Evolutionary conservation across 140 eudicot genomes (phyloP).

Genomic region (Bidens hawaiensis): DNA sequence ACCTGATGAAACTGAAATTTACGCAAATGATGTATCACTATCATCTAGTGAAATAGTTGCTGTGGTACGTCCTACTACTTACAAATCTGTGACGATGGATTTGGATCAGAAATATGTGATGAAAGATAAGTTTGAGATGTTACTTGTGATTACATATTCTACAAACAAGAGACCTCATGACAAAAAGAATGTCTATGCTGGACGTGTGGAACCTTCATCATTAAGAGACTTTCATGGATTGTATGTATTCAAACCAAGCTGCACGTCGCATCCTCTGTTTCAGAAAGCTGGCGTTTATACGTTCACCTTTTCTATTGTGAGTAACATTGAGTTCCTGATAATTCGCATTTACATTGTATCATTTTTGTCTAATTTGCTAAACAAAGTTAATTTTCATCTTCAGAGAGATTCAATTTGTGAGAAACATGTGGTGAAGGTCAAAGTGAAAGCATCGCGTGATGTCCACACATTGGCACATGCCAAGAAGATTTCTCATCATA

Average conservation of each 20-base stretch:
- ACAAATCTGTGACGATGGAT: slow-evolving; percentile 21
- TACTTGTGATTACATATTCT: slow-evolving; percentile 27
- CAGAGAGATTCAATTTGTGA: slow-evolving; percentile 38
- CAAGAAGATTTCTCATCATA: slow-evolving; percentile 15
- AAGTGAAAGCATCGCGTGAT: slow-evolving; percentile 44
- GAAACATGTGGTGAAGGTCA: slow-evolving; percentile 30
- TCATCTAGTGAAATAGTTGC: slow-evolving; percentile 55
- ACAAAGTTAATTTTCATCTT: slow-evolving; percentile 6
- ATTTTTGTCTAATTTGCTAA: not conserved
- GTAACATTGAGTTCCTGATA: slow-evolving; percentile 11
- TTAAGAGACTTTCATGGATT: slow-evolving; percentile 50
- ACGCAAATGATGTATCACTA: slow-evolving; percentile 43
- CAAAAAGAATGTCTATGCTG: slow-evolving; percentile 30
- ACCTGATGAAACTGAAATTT: slow-evolving; percentile 29
- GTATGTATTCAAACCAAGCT: slow-evolving; percentile 43
- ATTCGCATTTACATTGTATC: not conserved
- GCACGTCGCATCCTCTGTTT: slow-evolving; percentile 36
- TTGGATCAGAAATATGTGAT: slow-evolving; percentile 60
- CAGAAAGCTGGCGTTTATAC: slow-evolving; percentile 53
- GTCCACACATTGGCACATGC: slow-evolving; percentile 39
- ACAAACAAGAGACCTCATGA: slow-evolving; percentile 2
- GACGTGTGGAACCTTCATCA: slow-evolving; percentile 31
- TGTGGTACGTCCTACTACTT: slow-evolving; percentile 69
- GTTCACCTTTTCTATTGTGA: slow-evolving; percentile 55
- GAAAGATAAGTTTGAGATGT: slow-evolving; percentile 51